Conservation (phyloP, 108 stramenopile species). For the Cyclostephanos tholiformis region DNA sequence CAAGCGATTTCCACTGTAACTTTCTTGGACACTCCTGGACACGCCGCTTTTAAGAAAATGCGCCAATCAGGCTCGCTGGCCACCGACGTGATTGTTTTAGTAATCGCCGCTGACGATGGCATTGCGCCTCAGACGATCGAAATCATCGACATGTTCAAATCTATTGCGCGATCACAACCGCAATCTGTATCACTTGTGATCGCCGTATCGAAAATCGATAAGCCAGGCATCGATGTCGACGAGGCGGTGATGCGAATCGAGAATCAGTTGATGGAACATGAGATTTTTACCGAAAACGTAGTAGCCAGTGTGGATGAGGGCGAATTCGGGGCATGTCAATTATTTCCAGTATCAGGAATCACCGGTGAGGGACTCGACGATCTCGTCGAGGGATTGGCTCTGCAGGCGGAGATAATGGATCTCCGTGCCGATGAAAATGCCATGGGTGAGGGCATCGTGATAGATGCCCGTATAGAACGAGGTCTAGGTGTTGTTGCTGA, state of each 20-base stretch:
- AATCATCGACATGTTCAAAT: slow-evolving; percentile 90
- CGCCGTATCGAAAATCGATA: slow-evolving; percentile 96
- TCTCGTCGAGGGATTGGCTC: slow-evolving; percentile 75
- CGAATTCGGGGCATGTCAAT: slow-evolving; percentile 84
- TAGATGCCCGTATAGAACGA: slow-evolving; percentile 82
- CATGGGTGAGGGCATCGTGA: slow-evolving; percentile 79
- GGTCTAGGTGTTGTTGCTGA: slow-evolving; percentile 84
- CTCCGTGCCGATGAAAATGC: slow-evolving; percentile 80
- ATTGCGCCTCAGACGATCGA: slow-evolving; percentile 94
- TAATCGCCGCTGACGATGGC: slow-evolving; percentile 97
- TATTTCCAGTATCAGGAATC: slow-evolving; percentile 87
- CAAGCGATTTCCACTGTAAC: slow-evolving; percentile 65
- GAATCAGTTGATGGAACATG: slow-evolving; percentile 88
- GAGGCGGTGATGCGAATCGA: slow-evolving; percentile 80
- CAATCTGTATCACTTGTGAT: slow-evolving; percentile 86
- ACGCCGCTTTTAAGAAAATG: slow-evolving; percentile 95
- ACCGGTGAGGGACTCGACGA: slow-evolving; percentile 93
- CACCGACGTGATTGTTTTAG: slow-evolving; percentile 95
- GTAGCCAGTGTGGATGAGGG: slow-evolving; percentile 53
- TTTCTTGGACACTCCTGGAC: slow-evolving; percentile 98
- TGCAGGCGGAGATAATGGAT: slow-evolving; percentile 88
- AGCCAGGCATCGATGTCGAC: slow-evolving; percentile 81
- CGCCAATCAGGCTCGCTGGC: slow-evolving; percentile 89
- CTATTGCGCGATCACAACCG: slow-evolving; percentile 70
- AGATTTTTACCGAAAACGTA: slow-evolving; percentile 71